Conservation (phyloP, 73 alveolate genomes). For the Paramecium caudatum region DNA sequence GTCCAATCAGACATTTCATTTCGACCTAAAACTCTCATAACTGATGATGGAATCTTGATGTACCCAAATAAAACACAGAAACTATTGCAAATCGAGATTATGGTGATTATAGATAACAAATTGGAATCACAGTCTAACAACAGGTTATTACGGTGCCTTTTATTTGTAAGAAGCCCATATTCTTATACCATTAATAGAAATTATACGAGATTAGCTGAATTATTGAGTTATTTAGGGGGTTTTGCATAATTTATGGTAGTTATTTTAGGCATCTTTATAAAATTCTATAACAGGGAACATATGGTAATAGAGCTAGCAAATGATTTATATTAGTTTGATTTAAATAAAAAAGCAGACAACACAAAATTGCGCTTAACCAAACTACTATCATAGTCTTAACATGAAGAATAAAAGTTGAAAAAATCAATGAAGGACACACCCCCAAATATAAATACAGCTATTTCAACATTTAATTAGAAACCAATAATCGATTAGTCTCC, state of each 20-base stretch:
- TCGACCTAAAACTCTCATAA: background rate
- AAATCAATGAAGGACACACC: conserved; percentile 1
- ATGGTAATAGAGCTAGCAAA: conserved; percentile 49
- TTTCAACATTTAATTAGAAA: background rate
- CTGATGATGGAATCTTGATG: conserved; percentile 61
- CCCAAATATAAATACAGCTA: background rate
- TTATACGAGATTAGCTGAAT: conserved; percentile 50
- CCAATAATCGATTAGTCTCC: background rate
- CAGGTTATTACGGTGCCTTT: conserved; percentile 55
- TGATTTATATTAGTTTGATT: conserved; percentile 41
- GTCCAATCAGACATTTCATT: conserved; percentile 66
- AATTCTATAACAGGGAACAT: conserved; percentile 9
- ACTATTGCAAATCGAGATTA: background rate
- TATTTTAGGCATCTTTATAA: background rate
- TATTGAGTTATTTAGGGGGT: conserved; percentile 64
- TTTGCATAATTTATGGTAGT: conserved; percentile 40
- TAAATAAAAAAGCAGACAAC: background rate
- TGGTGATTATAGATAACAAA: conserved; percentile 9
- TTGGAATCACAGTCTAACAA: background rate
- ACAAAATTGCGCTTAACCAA: background rate
- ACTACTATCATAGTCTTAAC: background rate
- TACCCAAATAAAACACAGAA: background rate
- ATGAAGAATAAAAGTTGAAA: background rate
- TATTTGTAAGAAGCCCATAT: conserved; percentile 25
- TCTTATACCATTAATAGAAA: background rate